phyloP scores from a whole-genome alignment of 139 green algal species.

The Tetraselmis striata region DNA sequence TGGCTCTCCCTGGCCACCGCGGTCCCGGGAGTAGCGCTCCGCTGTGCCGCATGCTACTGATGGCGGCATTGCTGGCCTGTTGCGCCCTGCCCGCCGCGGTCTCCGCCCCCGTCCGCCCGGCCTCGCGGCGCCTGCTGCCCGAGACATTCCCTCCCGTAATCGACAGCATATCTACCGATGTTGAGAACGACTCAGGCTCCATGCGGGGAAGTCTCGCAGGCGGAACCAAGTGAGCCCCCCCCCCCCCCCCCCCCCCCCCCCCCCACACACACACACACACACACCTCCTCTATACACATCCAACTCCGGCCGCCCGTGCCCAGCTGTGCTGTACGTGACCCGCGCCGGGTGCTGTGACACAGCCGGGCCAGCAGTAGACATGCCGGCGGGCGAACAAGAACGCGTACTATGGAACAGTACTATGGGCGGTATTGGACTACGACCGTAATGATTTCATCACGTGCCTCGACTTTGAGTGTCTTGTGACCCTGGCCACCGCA shows the following conservation, averaged over 20 bases:
- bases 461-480: background rate
- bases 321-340: background rate
- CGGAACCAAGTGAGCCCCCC: background rate
- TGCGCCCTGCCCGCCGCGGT: background rate
- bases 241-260: no score
- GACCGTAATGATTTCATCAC: no score
- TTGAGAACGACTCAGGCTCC: background rate
- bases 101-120: no score
- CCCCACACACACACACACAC: background rate
- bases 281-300: background rate
- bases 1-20: no score
- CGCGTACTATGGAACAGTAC: no score
- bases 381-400: no score
- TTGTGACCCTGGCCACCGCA: background rate
- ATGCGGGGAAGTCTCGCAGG: background rate
- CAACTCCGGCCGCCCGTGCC: no score
- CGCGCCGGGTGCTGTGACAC: background rate
- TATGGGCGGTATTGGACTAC: no score
- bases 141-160: background rate
- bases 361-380: no score
- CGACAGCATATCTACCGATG: background rate
- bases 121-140: background rate
- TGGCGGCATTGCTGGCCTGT: background rate
- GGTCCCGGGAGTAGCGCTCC: no score
- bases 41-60: no score